Evolutionary conservation across 2,329 filamentous ascomycete genomes (phyloP).

Genomic region (Pseudogymnoascus verrucosus): DNA sequence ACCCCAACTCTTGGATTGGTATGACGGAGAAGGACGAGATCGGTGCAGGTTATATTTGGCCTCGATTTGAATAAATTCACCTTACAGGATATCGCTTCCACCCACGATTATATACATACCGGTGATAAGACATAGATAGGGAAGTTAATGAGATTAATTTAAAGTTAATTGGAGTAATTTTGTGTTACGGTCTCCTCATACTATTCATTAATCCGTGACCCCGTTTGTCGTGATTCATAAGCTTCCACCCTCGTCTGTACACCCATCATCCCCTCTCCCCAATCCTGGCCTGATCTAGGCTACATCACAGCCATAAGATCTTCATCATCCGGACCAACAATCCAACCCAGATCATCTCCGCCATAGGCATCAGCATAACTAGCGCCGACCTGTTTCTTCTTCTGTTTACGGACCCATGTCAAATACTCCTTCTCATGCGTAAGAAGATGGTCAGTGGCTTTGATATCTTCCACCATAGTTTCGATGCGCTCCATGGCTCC

Average conservation of each 20-base stretch:
- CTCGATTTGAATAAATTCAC: neutral
- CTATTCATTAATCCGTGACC: neutral
- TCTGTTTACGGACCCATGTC: conserved; percentile 37
- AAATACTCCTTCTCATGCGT: conserved; percentile 50
- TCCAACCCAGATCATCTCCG: conserved; percentile 9
- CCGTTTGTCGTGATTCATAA: conserved; percentile 2
- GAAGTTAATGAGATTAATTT: neutral
- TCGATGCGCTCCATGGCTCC: conserved; percentile 36
- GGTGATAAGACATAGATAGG: neutral
- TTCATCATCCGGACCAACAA: conserved; percentile 44
- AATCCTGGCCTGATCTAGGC: neutral
- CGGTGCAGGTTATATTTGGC: neutral
- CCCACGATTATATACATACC: neutral
- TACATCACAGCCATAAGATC: conserved; percentile 46
- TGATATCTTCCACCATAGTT: conserved; percentile 39
- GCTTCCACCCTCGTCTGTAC: neutral
- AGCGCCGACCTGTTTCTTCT: conserved; percentile 33
- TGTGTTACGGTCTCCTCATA: neutral
- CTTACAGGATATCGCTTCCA: no score
- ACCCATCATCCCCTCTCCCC: neutral
- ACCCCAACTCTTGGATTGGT: no score
- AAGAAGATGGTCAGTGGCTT: conserved; percentile 46
- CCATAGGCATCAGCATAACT: conserved; percentile 36
- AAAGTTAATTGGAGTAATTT: neutral
- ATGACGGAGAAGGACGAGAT: neutral